Evolutionary conservation across 805 yeast genomes (phyloP), one percentile per base, ranked within the genome.

Genomic region (Saccharomycopsis fodiens): DNA sequence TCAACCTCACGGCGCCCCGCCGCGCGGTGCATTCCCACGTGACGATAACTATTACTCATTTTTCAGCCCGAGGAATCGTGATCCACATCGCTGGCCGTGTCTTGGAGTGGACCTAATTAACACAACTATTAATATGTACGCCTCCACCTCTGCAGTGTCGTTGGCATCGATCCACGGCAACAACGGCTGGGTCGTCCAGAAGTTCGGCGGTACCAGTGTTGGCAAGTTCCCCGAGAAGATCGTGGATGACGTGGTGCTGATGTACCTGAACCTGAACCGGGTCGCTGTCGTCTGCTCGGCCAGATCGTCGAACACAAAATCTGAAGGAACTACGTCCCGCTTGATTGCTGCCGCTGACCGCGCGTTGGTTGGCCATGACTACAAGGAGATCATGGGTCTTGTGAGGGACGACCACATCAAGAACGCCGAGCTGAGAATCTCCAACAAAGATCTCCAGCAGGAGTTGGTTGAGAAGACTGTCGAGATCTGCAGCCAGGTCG

Each of bases 211-310:
- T 44, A 93, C 98, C 13, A 81, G 93, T 39, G 96, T 93, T 27
- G 98, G 98, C 19, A 93, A 93, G 62, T 89, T 93, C 63, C 85
- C 96, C 7, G 79, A 74, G 42, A 75, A 82, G 53, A 93, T 93
- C 45, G 88, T 87, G 22, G 83, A 84, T 49, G 85, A 87, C 54
- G 87, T 93, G 41, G 85, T 93, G 40, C 78, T 78, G 57, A 76
- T 70, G 20, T 86, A 78, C 59, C 45, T 59, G 37, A 65, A 73
- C 34, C 65, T 67, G 39, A 72, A 72, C 54, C 73, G 82, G 45
- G 95, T 89, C 13, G 97, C 95, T 2, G 94, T 91, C 20, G 98
- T 93, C 2, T 93, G 98, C 63, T 84, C 95, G 29, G 98, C 98
- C 2, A 75, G 98, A 54, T 86, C 96, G 12, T 79, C 96, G 1